phyloP scores from a whole-genome alignment of 768 basidiomycete species.

The Terana coerulea region DNA sequence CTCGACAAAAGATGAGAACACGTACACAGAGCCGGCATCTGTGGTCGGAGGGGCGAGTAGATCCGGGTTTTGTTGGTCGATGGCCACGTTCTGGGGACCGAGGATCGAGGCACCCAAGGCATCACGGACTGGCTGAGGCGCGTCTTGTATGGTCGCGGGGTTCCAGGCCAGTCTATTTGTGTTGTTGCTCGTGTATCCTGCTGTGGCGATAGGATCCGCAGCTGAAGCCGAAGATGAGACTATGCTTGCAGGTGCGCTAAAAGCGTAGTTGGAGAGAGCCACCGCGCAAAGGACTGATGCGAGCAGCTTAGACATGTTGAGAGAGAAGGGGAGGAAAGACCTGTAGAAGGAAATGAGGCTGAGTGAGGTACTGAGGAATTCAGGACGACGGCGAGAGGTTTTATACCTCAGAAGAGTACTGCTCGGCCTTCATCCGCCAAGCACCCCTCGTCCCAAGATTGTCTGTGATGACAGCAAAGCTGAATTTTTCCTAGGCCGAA shows the following conservation, averaged over 20 bases:
- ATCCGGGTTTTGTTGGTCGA: slow-evolving; percentile 30
- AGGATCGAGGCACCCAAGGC: slow-evolving; percentile 25
- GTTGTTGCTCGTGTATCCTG: not conserved
- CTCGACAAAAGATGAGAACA: not conserved
- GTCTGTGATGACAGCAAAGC: too few species aligned
- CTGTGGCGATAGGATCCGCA: not conserved
- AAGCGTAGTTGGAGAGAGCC: not conserved
- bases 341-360: not conserved
- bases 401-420: too few species aligned
- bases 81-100: slow-evolving; percentile 27
- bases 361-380: not conserved
- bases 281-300: not conserved
- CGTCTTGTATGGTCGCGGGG: slow-evolving; percentile 9
- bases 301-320: not conserved
- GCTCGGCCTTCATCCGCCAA: not conserved
- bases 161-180: not conserved
- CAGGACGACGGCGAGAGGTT: not conserved
- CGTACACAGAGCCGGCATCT: slow-evolving; percentile 27
- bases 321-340: not conserved
- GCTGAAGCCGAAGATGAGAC: not conserved
- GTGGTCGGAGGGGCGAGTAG: slow-evolving; percentile 31
- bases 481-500: too few species aligned
- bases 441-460: too few species aligned
- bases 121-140: slow-evolving; percentile 17
- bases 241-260: not conserved